Conservation (phyloP, 768 basidiomycete species). For the Lentinula sp. region DNA sequence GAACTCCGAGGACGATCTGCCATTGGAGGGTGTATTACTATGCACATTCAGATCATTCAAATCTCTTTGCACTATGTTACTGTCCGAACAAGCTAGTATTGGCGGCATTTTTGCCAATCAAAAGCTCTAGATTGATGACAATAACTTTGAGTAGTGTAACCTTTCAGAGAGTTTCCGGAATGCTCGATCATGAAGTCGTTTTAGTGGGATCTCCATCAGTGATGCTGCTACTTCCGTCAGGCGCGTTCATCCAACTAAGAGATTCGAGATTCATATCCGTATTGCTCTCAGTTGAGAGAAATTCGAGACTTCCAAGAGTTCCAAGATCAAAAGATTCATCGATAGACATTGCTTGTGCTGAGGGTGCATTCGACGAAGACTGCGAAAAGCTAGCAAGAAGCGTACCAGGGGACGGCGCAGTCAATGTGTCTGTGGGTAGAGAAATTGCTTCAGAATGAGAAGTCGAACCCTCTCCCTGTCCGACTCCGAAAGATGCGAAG, state of each 20-base stretch:
- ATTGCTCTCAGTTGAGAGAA: slow-evolving; percentile 30
- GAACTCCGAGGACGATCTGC: not conserved
- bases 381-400: slow-evolving; percentile 39
- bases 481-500: slow-evolving; percentile 25
- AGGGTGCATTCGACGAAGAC: not conserved
- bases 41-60: not conserved
- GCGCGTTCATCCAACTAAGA: not conserved
- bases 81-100: no score
- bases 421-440: slow-evolving; percentile 13
- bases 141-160: no score
- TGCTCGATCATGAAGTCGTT: not conserved
- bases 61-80: not conserved
- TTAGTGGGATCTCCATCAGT: not conserved
- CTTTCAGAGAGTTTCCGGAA: no score
- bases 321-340: slow-evolving; percentile 45
- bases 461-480: slow-evolving; percentile 7
- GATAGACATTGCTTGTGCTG: slow-evolving; percentile 26
- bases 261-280: slow-evolving; percentile 41
- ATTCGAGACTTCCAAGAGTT: slow-evolving; percentile 30
- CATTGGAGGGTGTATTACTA: not conserved
- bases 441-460: slow-evolving; percentile 5
- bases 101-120: no score
- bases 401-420: slow-evolving; percentile 32
- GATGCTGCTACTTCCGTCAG: not conserved
- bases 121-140: no score